A percentile compares a stretch with the other conserved stretches of the same genome.
These are phyloP conservation scores for Penicillium sp. DNA, from an alignment of 2,329 filamentous ascomycete species.

Conservation along the genomic window DNA sequence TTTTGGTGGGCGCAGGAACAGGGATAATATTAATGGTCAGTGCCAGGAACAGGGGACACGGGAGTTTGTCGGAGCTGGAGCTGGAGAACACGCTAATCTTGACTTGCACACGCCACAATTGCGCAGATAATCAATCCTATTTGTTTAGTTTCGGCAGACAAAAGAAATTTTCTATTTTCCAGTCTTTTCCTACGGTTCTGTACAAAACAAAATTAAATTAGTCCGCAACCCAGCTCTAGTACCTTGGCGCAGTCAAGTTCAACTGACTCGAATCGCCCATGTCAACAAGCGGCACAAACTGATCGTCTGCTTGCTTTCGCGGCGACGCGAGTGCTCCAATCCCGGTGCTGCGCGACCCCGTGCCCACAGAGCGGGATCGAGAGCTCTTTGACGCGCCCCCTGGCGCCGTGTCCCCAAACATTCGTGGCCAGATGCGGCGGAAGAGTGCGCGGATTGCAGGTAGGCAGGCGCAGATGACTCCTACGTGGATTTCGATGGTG, in stretches of 20 bases:
- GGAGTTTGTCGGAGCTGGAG: no score
- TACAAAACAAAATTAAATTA: background rate
- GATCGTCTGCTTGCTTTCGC: background rate
- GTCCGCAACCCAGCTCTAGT: background rate
- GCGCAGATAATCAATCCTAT: no score
- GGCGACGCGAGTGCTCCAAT: background rate
- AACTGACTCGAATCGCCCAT: constrained; percentile 8
- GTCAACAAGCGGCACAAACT: constrained; percentile 7
- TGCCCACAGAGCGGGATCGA: background rate
- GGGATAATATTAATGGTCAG: no score
- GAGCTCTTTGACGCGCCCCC: background rate
- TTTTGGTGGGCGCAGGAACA: no score
- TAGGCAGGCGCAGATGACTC: constrained; percentile 38
- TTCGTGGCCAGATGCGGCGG: constrained; percentile 41
- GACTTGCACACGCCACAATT: no score
- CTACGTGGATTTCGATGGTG: constrained; percentile 37
- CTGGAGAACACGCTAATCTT: no score
- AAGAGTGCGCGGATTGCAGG: constrained; percentile 44
- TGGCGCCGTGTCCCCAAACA: constrained; percentile 40
- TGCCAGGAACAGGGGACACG: no score
- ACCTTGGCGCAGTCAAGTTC: background rate
- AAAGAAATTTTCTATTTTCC: no score
- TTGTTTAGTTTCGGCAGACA: no score
- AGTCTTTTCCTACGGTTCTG: no score
- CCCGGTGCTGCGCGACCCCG: background rate